A percentile compares a stretch with the other conserved stretches of the same genome.
These are phyloP conservation scores for Chrysanthemum makinoi DNA, from an alignment of 129 eudicot species.

Conservation along the genomic window DNA sequence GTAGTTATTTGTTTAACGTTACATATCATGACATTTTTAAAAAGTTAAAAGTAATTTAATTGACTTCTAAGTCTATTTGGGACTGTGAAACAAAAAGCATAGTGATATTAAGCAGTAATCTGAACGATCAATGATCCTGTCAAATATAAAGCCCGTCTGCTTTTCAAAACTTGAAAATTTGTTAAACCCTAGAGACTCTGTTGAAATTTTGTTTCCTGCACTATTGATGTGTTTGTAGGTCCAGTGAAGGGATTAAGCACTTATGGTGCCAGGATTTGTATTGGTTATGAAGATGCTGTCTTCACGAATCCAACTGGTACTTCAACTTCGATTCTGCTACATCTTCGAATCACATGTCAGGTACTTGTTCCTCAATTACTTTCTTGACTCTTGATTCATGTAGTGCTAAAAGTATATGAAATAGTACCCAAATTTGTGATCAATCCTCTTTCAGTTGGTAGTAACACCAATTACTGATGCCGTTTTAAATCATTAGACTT, in stretches of 20 bases:
- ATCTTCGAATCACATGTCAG: slow-evolving; percentile 8
- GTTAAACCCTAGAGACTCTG: not conserved
- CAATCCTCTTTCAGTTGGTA: not conserved
- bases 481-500: not conserved
- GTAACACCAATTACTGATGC: not conserved
- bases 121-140: not conserved
- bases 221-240: not conserved
- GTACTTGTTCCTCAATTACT: not conserved
- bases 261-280: not conserved
- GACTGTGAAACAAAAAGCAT: not conserved
- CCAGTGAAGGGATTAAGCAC: not conserved
- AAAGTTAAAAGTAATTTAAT: not conserved
- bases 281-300: not conserved
- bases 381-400: not conserved
- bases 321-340: not conserved
- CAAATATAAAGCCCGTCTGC: too few relatives aligned
- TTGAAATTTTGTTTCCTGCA: not conserved
- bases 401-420: not conserved
- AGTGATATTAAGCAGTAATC: not conserved
- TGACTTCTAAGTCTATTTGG: not conserved
- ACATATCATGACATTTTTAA: not conserved
- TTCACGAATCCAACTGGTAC: not conserved
- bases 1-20: not conserved
- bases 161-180: not conserved
- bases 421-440: slow-evolving; percentile 4